phyloP scores from a whole-genome alignment of 768 basidiomycete species.

The Termitomyces sp. region DNA sequence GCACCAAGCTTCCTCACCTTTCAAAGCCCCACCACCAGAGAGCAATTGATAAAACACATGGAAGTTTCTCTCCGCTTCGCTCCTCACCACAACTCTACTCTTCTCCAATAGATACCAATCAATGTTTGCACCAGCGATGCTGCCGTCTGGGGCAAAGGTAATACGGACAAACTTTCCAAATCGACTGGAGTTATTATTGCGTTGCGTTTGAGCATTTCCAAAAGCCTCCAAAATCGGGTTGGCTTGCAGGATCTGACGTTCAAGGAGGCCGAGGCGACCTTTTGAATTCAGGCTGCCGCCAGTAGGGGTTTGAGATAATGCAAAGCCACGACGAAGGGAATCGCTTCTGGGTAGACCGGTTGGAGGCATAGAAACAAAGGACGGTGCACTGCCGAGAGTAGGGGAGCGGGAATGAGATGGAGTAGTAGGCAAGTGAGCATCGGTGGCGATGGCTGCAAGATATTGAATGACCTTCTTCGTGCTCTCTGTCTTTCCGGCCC shows the following conservation, averaged over 20 bases:
- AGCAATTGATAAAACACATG: slow-evolving; percentile 97
- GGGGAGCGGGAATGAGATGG: slow-evolving; percentile 65
- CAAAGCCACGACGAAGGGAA: slow-evolving; percentile 53
- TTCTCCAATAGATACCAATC: slow-evolving; percentile 99
- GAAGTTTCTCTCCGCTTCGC: slow-evolving; percentile 86
- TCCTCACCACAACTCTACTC: slow-evolving; percentile 86
- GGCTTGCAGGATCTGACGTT: slow-evolving; percentile 94
- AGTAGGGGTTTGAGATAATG: slow-evolving; percentile 36
- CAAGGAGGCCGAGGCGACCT: slow-evolving; percentile 79
- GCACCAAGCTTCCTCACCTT: slow-evolving; percentile 39
- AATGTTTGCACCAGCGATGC: slow-evolving; percentile 95
- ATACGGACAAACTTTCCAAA: slow-evolving; percentile 99
- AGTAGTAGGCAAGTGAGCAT: slow-evolving; percentile 50
- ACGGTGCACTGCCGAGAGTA: slow-evolving; percentile 46
- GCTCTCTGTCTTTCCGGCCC: slow-evolving; percentile 98
- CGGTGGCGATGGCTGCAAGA: slow-evolving; percentile 92
- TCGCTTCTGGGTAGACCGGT: slow-evolving; percentile 65
- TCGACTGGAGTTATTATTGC: slow-evolving; percentile 98
- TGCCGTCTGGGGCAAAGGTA: slow-evolving; percentile 86
- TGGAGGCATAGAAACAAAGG: slow-evolving; percentile 49
- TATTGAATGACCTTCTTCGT: slow-evolving; percentile 99
- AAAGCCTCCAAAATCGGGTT: slow-evolving; percentile 98
- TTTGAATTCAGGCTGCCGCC: slow-evolving; percentile 52
- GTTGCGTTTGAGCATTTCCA: slow-evolving; percentile 96
- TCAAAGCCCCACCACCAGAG: slow-evolving; percentile 64